Percentiles rank a stretch among this genome's conserved stretches.
These are phyloP conservation scores for Cladosporium velox DNA, from an alignment of 2,329 filamentous ascomycete species.

Conservation along the genomic window DNA sequence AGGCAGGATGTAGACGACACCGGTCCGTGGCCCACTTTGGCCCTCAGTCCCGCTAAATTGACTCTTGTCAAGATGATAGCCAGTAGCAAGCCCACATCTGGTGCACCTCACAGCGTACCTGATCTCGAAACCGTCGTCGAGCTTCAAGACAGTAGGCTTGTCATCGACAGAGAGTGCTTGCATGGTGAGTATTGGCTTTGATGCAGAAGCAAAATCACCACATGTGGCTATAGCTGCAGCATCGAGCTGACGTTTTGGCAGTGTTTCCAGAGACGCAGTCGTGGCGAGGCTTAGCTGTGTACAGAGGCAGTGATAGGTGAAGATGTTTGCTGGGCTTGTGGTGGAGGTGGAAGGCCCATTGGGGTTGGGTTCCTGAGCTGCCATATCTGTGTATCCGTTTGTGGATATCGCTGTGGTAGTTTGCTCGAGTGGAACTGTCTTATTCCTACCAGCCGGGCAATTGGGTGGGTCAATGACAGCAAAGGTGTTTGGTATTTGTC, in stretches of 20 bases:
- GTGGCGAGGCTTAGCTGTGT: constrained; percentile 64
- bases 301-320: constrained; percentile 67
- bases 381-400: neutral
- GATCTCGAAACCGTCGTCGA: constrained; percentile 67
- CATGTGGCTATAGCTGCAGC: constrained; percentile 51
- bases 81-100: constrained; percentile 62
- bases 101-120: constrained; percentile 60
- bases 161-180: constrained; percentile 24
- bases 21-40: constrained; percentile 40
- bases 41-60: constrained; percentile 45
- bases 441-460: neutral
- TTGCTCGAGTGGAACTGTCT: neutral
- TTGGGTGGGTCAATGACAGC: neutral
- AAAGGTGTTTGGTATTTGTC: neutral
- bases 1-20: constrained; percentile 62
- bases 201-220: constrained; percentile 24
- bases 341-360: constrained; percentile 8
- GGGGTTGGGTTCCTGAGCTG: constrained; percentile 15
- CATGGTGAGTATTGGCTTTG: constrained; percentile 27
- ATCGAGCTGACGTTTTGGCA: constrained; percentile 59
- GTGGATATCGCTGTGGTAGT: neutral
- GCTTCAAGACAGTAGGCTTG: constrained; percentile 29
- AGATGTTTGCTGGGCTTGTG: constrained; percentile 19
- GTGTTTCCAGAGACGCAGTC: constrained; percentile 52
- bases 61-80: constrained; percentile 61